Evolutionary conservation across 805 yeast genomes (phyloP), one percentile per base, ranked within the genome.

Genomic region (Kodamaea kaohsiungensis): DNA sequence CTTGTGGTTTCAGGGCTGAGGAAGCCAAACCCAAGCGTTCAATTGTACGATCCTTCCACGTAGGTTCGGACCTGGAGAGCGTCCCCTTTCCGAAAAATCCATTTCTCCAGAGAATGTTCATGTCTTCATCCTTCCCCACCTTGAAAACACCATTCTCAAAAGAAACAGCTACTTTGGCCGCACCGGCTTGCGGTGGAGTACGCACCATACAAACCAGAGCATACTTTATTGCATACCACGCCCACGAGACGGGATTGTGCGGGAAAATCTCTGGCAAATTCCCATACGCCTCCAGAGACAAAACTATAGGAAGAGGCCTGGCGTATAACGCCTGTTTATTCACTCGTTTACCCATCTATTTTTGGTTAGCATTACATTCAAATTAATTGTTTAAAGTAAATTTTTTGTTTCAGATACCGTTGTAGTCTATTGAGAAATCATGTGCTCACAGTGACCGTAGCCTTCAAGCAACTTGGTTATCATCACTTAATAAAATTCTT

Each of bases 61-160:
- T 83, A 0, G 99, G 97, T 65, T 95, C 98, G 54, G 96, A 88
- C 58, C 99, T 77, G 37, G 97, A 89, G 46, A 91, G 72, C 2
- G 83, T 81, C 1, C 98, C 99, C 64, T 93, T 95, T 6, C 99
- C 99, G 65, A 91, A 95, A 65, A 91, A 95, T 1, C 99, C 99
- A 60, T 80, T 80, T 15, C 76, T 70, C 98, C 98, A 95, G 1
- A 95, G 71, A 40, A 69, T 69, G 17, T 63, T 59, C 83, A 87
- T 86, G 33, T 79, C 84, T 0, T 64, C 58, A 1, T 68, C 69
- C 45, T 76, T 74, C 1, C 57, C 59, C 3, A 88, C 80, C 43
- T 69, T 72, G 59, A 81, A 82, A 1, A 61, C 53, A 3, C 60
- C 65, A 42, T 66, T 61, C 10, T 65, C 65, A 38, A 59, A 61